Conservation (phyloP, 768 basidiomycete genomes). For the Suillus weaverae region DNA sequence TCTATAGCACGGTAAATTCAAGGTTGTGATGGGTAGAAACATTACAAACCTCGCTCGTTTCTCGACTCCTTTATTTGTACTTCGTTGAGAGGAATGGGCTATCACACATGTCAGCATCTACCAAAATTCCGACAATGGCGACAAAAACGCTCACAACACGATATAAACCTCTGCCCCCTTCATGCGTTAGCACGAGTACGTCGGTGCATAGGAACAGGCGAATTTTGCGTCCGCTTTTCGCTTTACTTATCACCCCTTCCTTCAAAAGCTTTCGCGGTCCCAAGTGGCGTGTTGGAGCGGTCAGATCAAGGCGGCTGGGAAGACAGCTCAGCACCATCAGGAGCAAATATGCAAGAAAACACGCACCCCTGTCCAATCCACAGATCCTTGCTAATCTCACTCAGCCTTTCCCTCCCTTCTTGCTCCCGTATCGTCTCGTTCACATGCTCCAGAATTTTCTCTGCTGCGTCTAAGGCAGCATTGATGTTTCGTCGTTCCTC, state of each 20-base stretch:
- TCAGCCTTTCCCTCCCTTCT: constrained; percentile 78
- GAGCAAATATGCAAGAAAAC: not conserved
- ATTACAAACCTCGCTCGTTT: constrained; percentile 45
- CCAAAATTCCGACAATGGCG: not conserved
- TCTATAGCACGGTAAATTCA: constrained; percentile 40
- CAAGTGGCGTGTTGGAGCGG: constrained; percentile 82
- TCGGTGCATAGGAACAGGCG: constrained; percentile 85
- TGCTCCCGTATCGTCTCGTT: constrained; percentile 88
- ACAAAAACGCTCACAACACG: constrained; percentile 62
- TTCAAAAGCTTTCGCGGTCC: constrained; percentile 78
- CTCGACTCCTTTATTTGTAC: constrained; percentile 58
- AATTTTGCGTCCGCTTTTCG: constrained; percentile 81
- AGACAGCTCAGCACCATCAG: constrained; percentile 18
- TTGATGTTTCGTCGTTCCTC: constrained; percentile 60
- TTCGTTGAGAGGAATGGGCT: constrained; percentile 79
- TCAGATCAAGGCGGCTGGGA: constrained; percentile 78
- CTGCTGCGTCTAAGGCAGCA: constrained; percentile 59
- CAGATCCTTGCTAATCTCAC: constrained; percentile 70
- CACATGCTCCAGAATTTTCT: constrained; percentile 73
- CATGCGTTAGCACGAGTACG: constrained; percentile 83
- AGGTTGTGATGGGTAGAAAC: not conserved
- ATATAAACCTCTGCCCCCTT: constrained; percentile 66
- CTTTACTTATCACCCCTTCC: constrained; percentile 76
- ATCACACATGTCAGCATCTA: not conserved
- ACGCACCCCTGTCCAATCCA: constrained; percentile 86